A percentile compares a stretch with the other conserved stretches of the same genome.
Evolutionary conservation across 2,329 filamentous ascomycete species (phyloP).

Genomic region (Trichoderma oligosporum): DNA sequence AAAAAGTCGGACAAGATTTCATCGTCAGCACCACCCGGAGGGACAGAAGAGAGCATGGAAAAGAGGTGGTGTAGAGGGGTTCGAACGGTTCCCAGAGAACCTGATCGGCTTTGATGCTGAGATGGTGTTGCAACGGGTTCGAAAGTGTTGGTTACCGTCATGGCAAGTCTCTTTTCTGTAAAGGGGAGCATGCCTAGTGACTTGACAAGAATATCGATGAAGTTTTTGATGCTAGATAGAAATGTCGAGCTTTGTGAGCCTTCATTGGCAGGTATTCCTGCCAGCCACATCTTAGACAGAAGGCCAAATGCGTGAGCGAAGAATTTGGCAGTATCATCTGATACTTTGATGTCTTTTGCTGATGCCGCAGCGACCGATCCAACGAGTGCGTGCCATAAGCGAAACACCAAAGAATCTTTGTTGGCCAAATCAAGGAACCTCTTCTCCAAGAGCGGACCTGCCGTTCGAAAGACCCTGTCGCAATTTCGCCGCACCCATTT

Average conservation of each 20-base stretch:
- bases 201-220: slow-evolving; percentile 47
- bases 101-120: slow-evolving; percentile 51
- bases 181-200: slow-evolving; percentile 58
- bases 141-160: slow-evolving; percentile 53
- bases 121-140: slow-evolving; percentile 64
- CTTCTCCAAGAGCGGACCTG: slow-evolving; percentile 56
- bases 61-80: slow-evolving; percentile 65
- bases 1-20: slow-evolving; percentile 46
- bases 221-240: slow-evolving; percentile 50
- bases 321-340: slow-evolving; percentile 75
- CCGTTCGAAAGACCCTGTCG: slow-evolving; percentile 58
- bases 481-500: slow-evolving; percentile 81
- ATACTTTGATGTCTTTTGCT: slow-evolving; percentile 84
- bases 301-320: slow-evolving; percentile 68
- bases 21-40: slow-evolving; percentile 46
- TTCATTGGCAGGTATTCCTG: slow-evolving; percentile 40
- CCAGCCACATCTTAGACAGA: slow-evolving; percentile 64
- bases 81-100: slow-evolving; percentile 46
- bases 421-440: slow-evolving; percentile 61
- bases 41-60: slow-evolving; percentile 52
- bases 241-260: slow-evolving; percentile 46
- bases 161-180: slow-evolving; percentile 56
- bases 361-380: slow-evolving; percentile 63
- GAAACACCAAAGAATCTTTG: slow-evolving; percentile 49
- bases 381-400: slow-evolving; percentile 60